A percentile compares a stretch with the other conserved stretches of the same genome.
Conservation (phyloP, 306 rosid species). For the Adenanthera pavonina region DNA sequence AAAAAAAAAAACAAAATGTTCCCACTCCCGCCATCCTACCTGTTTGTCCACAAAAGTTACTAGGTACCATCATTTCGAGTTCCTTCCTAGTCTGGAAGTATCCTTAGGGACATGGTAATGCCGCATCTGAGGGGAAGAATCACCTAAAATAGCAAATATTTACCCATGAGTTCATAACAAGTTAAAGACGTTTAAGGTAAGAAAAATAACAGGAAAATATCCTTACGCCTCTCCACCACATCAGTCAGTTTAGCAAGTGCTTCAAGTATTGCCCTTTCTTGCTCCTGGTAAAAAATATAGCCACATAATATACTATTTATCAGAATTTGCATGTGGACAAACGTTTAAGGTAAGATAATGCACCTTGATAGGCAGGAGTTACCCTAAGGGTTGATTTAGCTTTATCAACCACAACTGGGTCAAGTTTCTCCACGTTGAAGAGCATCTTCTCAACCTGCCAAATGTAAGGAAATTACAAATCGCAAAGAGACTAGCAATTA, state of each 20-base stretch:
- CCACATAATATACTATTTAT: conserved; percentile 24
- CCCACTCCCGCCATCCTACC: conserved; percentile 26
- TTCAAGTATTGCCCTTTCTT: conserved; percentile 48
- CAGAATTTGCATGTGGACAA: conserved; percentile 19
- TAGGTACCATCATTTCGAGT: conserved; percentile 33
- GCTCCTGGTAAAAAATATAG: conserved; percentile 45
- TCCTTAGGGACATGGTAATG: conserved; percentile 11
- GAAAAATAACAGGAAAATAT: conserved; percentile 26
- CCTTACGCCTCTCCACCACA: conserved; percentile 35
- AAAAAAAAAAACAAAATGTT: too few relatives aligned
- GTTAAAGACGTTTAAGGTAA: conserved; percentile 2
- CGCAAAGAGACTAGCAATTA: conserved; percentile 7
- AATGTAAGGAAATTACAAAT: conserved; percentile 6
- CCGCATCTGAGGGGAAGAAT: conserved; percentile 27
- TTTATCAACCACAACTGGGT: conserved; percentile 40
- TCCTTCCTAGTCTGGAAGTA: conserved; percentile 20
- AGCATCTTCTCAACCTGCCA: conserved; percentile 48
- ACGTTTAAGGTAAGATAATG: conserved; percentile 13
- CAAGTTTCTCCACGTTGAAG: conserved; percentile 38
- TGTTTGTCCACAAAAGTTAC: conserved; percentile 14
- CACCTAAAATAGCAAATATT: conserved; percentile 37
- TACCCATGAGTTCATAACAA: conserved; percentile 2
- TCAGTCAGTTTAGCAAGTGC: conserved; percentile 47
- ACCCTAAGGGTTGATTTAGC: conserved; percentile 41
- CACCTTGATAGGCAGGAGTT: conserved; percentile 37